Percentiles rank a stretch among this genome's conserved stretches.
Conservation (phyloP, 1,139 yeast species). For the Yamadazyma membranifaciens region DNA sequence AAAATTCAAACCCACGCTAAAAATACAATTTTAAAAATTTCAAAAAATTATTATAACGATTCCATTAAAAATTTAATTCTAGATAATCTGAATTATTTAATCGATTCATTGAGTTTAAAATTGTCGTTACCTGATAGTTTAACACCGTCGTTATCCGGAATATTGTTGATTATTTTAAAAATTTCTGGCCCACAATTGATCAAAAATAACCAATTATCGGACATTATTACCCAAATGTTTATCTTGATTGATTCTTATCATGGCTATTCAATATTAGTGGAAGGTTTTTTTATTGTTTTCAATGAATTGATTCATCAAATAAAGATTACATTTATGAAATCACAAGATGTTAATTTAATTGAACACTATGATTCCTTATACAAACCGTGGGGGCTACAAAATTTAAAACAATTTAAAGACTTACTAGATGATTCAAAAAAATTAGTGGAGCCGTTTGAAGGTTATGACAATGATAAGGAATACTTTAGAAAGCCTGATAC, state of each 20-base stretch:
- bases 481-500: slow-evolving; percentile 35
- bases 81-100: slow-evolving; percentile 74
- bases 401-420: slow-evolving; percentile 35
- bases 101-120: slow-evolving; percentile 70
- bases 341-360: background rate
- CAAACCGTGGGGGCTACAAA: slow-evolving; percentile 57
- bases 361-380: slow-evolving; percentile 15
- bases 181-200: slow-evolving; percentile 69
- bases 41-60: slow-evolving; percentile 54
- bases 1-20: slow-evolving; percentile 32
- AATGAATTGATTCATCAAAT: slow-evolving; percentile 61
- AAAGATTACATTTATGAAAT: slow-evolving; percentile 32
- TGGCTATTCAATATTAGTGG: slow-evolving; percentile 70
- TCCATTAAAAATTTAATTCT: slow-evolving; percentile 55
- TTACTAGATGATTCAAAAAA: slow-evolving; percentile 40
- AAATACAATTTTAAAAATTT: slow-evolving; percentile 32
- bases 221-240: slow-evolving; percentile 71
- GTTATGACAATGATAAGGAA: slow-evolving; percentile 31
- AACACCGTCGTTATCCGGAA: slow-evolving; percentile 71
- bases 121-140: slow-evolving; percentile 62
- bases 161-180: slow-evolving; percentile 62
- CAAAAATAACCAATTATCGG: slow-evolving; percentile 56
- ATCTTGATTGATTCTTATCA: slow-evolving; percentile 79
- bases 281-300: slow-evolving; percentile 74
- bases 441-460: slow-evolving; percentile 29